Percentiles rank a stretch among this genome's conserved stretches.
Conservation (phyloP, 306 rosid genomes). For the Quercus ilex region DNA sequence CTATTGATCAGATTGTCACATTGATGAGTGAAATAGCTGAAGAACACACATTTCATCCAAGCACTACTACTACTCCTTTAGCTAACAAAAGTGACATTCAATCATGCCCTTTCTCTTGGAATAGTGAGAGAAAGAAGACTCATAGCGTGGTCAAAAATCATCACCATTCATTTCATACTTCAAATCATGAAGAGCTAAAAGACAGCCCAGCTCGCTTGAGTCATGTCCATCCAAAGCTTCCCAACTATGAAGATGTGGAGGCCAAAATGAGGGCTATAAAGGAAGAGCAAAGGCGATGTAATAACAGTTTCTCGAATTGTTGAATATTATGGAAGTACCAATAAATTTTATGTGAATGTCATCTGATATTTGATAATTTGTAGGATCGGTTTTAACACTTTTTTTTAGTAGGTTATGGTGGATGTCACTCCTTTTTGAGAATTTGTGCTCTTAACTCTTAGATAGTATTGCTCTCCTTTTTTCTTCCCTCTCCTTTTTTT, state of each 20-base stretch:
- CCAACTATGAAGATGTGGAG: slow-evolving; percentile 19
- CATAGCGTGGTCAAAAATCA: no score
- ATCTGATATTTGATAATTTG: no score
- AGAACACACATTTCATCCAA: background rate
- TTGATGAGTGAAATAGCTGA: slow-evolving; percentile 8
- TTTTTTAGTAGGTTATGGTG: no score
- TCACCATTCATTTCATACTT: background rate
- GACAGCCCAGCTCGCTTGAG: background rate
- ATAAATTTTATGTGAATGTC: no score
- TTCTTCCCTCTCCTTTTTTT: no score
- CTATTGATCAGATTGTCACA: slow-evolving; percentile 15
- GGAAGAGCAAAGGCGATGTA: background rate
- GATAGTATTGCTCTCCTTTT: no score
- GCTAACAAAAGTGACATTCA: background rate
- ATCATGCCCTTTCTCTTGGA: background rate
- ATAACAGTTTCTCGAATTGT: background rate
- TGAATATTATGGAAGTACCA: no score
- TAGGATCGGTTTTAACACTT: no score
- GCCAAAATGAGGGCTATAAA: background rate
- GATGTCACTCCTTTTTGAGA: no score
- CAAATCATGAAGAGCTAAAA: background rate
- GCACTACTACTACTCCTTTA: background rate
- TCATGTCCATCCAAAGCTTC: slow-evolving; percentile 31
- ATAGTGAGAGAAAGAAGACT: background rate
- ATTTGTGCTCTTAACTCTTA: no score